Base-by-base conservation (phyloP, 2,329 filamentous ascomycete species). In the Phialemoniopsis sp. region DNA sequence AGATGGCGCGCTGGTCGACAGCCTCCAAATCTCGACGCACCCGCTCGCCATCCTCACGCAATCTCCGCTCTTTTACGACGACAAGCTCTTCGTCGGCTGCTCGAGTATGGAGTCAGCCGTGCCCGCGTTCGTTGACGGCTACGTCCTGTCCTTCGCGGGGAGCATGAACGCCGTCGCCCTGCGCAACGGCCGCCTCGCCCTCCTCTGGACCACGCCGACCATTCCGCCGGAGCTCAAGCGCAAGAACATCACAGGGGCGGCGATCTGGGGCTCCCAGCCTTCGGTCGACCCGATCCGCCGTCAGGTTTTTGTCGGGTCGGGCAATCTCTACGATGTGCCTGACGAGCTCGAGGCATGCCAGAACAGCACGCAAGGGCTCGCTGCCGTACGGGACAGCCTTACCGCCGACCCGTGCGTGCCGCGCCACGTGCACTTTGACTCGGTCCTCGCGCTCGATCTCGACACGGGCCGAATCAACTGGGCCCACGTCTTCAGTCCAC, bases 211-310 rank as follows among this genome's bases (percentile, higher is more conserved):
- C 37, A 19, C 41, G 3, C 29, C 38, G 30, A 46, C 38, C 17
- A 19, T 45, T 14, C 36, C 40, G 35, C 32, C 33, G 43, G 16
- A 34, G 37, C 19, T 49, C 43, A 42, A 44, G 46, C 18, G 48
- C 48, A 18, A 42, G 35, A 17, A 30, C 34, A 19, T 33, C 30
- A 36, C 35, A 8, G 58, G 58, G 18, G 47, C 43, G 17, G 49
- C 38, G 8, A 34, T 60, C 8, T 62, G 57, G 58, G 57, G 58
- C 14, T 49, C 46, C 30, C 53, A 57, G 37, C 58, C 58, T 2
- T 38, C 56, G 15, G 58, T 62, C 38, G 58, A 61, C 37, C 13
- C 36, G 1, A 33, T 5, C 6, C 46, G 54, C 8, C 39, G 40
- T 21, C 52, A 54, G 28, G 49, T 61, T 8, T 58, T 55, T 38